Evolutionary conservation across 2,329 filamentous ascomycete species (phyloP).

Genomic region (Grosmannia huntii): DNA sequence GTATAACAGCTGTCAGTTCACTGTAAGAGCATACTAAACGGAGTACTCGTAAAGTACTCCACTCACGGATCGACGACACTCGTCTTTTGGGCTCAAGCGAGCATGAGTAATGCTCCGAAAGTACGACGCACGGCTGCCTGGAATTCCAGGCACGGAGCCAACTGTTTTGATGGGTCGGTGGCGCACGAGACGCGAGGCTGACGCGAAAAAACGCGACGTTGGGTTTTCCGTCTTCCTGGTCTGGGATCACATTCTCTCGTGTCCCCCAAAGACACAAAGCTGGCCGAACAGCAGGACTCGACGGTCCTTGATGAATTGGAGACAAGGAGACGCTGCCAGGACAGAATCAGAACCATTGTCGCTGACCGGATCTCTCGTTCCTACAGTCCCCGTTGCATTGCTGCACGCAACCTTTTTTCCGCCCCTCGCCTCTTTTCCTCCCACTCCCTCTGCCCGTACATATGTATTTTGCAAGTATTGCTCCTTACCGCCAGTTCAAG

Average conservation of each 20-base stretch:
- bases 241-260: not conserved
- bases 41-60: too few relatives aligned
- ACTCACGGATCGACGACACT: too few relatives aligned
- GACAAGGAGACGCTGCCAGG: not conserved
- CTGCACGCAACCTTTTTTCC: not conserved
- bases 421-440: not conserved
- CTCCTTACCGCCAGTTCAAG: not conserved
- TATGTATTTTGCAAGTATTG: too few relatives aligned
- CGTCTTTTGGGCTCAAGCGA: too few relatives aligned
- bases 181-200: conserved; percentile 6
- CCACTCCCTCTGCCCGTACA: not conserved
- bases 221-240: not conserved
- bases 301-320: not conserved
- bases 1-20: too few relatives aligned
- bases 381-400: not conserved
- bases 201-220: conserved; percentile 13
- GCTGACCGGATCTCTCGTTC: not conserved
- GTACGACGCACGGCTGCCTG: not conserved
- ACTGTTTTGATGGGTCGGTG: not conserved
- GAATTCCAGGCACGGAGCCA: not conserved
- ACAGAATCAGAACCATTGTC: not conserved
- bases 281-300: not conserved
- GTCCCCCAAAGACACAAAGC: not conserved
- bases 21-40: too few relatives aligned
- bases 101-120: too few relatives aligned